Evolutionary conservation across 345 rosid species (phyloP).

Genomic region (Kernera saxatilis): DNA sequence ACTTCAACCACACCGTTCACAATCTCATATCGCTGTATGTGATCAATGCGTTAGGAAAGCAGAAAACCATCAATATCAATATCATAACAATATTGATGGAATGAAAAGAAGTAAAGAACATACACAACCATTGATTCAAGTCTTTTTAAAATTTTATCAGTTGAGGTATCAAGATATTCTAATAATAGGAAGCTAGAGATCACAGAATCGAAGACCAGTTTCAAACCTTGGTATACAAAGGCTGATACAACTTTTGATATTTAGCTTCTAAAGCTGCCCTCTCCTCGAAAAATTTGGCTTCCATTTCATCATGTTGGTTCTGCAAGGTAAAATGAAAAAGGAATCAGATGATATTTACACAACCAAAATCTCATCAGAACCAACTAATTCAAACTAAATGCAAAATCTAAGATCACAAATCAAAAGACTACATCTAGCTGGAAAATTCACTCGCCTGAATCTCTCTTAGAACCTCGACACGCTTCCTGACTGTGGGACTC

Average conservation of each 20-base stretch:
- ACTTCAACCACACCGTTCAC: conserved; percentile 76
- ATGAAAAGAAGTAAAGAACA: neutral
- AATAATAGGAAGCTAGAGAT: neutral
- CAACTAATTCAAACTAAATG: neutral
- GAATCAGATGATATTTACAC: neutral
- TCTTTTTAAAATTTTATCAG: neutral
- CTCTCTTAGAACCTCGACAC: conserved; percentile 85
- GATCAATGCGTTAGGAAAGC: neutral
- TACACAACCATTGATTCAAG: neutral
- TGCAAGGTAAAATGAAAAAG: conserved; percentile 25
- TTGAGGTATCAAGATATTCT: neutral
- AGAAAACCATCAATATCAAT: neutral
- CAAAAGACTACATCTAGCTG: neutral
- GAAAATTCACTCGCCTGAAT: conserved; percentile 53
- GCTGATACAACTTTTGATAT: conserved; percentile 80
- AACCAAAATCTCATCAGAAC: neutral
- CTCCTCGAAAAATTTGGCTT: conserved; percentile 87
- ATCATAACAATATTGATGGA: no score
- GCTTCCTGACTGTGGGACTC: conserved; percentile 61
- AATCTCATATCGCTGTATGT: conserved; percentile 73
- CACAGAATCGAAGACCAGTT: neutral
- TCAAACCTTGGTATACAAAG: conserved; percentile 66
- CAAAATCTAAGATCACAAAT: neutral
- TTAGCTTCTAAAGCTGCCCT: conserved; percentile 89
- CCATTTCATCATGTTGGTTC: conserved; percentile 79